Evolutionary conservation across 108 stramenopile genomes (phyloP).

Genomic region (Poteriospumella lacustris): DNA sequence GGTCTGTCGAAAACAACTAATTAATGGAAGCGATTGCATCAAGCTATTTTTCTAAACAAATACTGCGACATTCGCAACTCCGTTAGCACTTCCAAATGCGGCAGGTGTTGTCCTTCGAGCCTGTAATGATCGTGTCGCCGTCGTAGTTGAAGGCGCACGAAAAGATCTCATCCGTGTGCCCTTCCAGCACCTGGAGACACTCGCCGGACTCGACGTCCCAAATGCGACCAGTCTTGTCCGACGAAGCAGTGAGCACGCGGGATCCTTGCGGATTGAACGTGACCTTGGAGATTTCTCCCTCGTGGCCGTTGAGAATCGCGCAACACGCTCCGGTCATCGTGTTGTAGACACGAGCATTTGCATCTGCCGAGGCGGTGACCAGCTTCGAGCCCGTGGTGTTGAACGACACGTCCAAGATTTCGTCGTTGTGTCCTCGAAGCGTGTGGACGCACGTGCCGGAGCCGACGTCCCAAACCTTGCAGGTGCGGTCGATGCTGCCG

Average conservation of each 20-base stretch:
- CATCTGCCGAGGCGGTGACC: constrained; percentile 62
- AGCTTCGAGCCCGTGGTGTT: constrained; percentile 56
- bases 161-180: constrained; percentile 66
- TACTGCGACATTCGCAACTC: too few species aligned
- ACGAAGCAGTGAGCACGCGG: constrained; percentile 54
- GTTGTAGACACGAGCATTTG: constrained; percentile 61
- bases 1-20: too few species aligned
- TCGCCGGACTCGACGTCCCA: constrained; percentile 59
- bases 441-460: constrained; percentile 58
- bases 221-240: constrained; percentile 58
- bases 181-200: constrained; percentile 45
- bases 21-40: too few species aligned
- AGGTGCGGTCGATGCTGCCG: constrained; percentile 57
- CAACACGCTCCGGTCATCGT: constrained; percentile 62
- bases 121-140: constrained; percentile 63
- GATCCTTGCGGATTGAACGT: constrained; percentile 53
- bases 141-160: constrained; percentile 64
- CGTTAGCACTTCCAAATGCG: constrained; percentile 56
- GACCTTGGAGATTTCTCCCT: constrained; percentile 64
- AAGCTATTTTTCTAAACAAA: too few species aligned
- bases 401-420: constrained; percentile 62
- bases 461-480: constrained; percentile 62
- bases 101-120: constrained; percentile 65
- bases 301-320: constrained; percentile 63
- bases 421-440: constrained; percentile 64